A percentile compares a stretch with the other conserved stretches of the same genome.
Conservation (phyloP, 495 filamentous ascomycete species). For the Chaetomidium leptoderma region DNA sequence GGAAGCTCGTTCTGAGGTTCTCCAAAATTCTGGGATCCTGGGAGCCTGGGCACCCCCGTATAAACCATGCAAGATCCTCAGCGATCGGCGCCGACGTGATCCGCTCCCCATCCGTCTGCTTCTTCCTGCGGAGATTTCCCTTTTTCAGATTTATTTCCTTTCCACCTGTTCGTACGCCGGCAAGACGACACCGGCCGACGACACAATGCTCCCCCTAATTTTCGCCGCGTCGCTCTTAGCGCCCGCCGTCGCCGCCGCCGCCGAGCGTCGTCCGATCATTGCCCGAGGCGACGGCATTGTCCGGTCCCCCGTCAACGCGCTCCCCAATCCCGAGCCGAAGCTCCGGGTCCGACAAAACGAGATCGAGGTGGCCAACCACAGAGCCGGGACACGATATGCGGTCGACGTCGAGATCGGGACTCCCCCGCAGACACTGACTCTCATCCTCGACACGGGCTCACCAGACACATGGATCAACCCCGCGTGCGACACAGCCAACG, state of each 20-base stretch:
- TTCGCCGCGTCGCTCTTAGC: conserved; percentile 10
- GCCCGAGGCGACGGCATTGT: conserved; percentile 20
- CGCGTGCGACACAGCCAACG: conserved; percentile 28
- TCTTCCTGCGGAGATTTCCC: not conserved
- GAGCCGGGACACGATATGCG: conserved; percentile 15
- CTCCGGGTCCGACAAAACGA: conserved; percentile 18
- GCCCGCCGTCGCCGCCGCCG: not conserved
- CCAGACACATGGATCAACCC: conserved; percentile 46
- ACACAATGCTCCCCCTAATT: conserved; percentile 16
- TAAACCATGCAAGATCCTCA: conserved; percentile 4
- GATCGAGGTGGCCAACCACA: conserved; percentile 13
- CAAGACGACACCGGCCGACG: not conserved
- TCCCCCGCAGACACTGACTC: conserved; percentile 27
- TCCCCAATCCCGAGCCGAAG: not conserved
- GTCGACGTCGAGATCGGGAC: conserved; percentile 23
- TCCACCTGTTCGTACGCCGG: not conserved
- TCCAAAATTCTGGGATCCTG: not conserved
- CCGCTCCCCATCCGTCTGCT: not conserved
- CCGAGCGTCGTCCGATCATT: not conserved
- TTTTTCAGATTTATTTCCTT: not conserved
- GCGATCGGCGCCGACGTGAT: not conserved
- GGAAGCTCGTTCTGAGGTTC: too few relatives aligned
- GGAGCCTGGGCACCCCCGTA: not conserved
- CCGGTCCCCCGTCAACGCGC: conserved; percentile 15
- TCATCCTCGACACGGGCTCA: conserved; percentile 44